Conservation (phyloP, 768 basidiomycete genomes). For the Lactarius evosmus region DNA sequence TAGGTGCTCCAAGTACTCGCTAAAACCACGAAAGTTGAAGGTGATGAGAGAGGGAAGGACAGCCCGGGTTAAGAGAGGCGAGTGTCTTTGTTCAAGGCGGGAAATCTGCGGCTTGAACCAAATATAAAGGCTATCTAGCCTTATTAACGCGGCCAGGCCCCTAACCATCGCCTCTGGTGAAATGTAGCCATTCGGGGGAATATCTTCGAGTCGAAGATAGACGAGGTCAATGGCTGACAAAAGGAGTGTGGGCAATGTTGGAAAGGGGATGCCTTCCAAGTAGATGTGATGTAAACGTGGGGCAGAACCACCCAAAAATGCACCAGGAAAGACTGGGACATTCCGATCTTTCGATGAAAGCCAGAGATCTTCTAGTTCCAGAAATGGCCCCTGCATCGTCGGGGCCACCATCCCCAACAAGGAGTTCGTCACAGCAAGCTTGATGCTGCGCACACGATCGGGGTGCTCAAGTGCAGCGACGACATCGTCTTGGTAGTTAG, state of each 20-base stretch:
- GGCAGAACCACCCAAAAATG: neutral
- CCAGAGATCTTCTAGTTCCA: neutral
- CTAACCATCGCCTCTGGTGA: neutral
- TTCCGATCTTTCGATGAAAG: neutral
- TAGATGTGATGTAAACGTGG: neutral
- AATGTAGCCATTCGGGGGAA: neutral
- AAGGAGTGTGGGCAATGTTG: neutral
- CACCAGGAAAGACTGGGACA: neutral
- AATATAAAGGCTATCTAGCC: neutral
- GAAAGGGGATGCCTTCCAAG: neutral
- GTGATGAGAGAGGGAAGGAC: neutral
- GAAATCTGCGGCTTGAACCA: neutral
- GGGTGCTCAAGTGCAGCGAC: neutral
- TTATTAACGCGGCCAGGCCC: neutral
- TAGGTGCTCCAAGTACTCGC: neutral
- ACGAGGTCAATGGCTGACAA: neutral
- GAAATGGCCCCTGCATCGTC: neutral
- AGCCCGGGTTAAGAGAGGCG: neutral
- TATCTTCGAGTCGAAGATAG: conserved; percentile 7
- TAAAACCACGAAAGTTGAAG: conserved; percentile 6
- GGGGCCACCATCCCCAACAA: neutral
- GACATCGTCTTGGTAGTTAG: neutral
- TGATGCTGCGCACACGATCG: neutral
- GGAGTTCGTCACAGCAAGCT: neutral
- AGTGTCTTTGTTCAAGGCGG: neutral